Conservation (phyloP, 495 filamentous ascomycete species). For the Lasiosphaeria ovina region DNA sequence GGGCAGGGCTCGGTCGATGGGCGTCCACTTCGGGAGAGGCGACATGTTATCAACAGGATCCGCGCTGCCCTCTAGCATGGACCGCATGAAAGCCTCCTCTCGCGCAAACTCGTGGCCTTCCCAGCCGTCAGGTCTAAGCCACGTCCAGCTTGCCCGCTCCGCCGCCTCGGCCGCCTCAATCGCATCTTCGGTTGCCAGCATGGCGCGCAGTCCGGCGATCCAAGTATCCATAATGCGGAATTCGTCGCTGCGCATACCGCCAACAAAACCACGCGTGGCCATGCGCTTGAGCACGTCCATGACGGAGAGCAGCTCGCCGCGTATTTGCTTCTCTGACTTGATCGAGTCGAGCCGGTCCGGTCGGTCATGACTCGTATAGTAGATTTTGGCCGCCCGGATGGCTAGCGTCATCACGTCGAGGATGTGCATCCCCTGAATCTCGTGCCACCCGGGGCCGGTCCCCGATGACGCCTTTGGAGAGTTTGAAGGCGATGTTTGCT, state of each 20-base stretch:
- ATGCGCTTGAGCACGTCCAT: conserved; percentile 88
- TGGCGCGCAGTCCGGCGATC: conserved; percentile 70
- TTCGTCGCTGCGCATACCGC: conserved; percentile 75
- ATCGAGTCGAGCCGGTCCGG: conserved; percentile 81
- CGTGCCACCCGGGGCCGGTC: conserved; percentile 62
- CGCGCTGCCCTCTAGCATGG: conserved; percentile 47
- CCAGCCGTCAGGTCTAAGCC: conserved; percentile 77
- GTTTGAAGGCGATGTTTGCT: conserved; percentile 1
- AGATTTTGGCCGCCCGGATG: conserved; percentile 90
- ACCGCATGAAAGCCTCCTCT: conserved; percentile 77
- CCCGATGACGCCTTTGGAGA: conserved; percentile 2
- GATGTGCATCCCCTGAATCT: conserved; percentile 87
- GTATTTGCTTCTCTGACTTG: conserved; percentile 77
- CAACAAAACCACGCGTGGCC: conserved; percentile 83
- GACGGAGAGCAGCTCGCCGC: conserved; percentile 74
- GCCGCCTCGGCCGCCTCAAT: conserved; percentile 70
- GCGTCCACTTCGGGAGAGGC: conserved; percentile 68
- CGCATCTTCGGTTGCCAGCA: conserved; percentile 71
- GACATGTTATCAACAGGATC: conserved; percentile 34
- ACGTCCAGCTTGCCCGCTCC: conserved; percentile 72
- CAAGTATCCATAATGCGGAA: conserved; percentile 67
- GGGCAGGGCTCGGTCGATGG: conserved; percentile 43
- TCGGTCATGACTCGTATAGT: conserved; percentile 84
- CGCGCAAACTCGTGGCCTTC: conserved; percentile 69
- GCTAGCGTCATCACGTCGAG: conserved; percentile 89